Base-by-base conservation (phyloP, 2,329 filamentous ascomycete species). In the Cyclaneusma minus region DNA sequence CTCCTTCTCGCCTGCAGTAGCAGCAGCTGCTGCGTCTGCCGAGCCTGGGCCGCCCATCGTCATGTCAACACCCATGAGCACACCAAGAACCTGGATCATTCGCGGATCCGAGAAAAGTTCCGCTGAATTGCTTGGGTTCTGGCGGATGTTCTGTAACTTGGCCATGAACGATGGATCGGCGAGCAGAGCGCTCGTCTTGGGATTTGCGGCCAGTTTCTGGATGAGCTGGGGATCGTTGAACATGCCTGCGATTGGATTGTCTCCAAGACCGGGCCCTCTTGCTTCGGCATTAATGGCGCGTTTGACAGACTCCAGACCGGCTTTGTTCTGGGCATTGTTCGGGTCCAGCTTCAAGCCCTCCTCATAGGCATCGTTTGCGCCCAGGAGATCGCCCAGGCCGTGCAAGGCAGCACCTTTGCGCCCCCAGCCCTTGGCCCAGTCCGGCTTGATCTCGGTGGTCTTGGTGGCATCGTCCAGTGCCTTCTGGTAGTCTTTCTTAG, bases 381-480 rank as follows among this genome's bases (percentile, higher is more conserved):
- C 79, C 25, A 89, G 61, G 13, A 95, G 64, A 49, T 98, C 83
- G 27, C 85, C 82, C 33, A 75, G 61, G 23, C 89, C 89, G 52
- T 93, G 89, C 17, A 85, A 64, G 29, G 89, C 89, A 36, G 84
- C 77, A 39, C 87, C 89, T 54, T 94, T 94, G 34, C 89, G 75
- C 32, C 80, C 77, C 78, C 83, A 94, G 39, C 89, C 89, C 59
- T 95, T 95, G 33, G 83, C 74, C 89, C 89, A 98, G 62, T 95
- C 89, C 8, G 87, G 79, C 64, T 98, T 95, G 52, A 98, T 62
- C 55, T 92, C 71, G 29, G 79, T 91, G 3, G 83, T 89, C 66
- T 94, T 94, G 48, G 76, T 76, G 31, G 89, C 89, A 63, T 98
- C 89, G 36, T 78, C 65, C 14, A 95, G 60, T 12, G 89, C 89